Evolutionary conservation across 2,329 filamentous ascomycete genomes (phyloP).

Genomic region (Bretziella fagacearum): DNA sequence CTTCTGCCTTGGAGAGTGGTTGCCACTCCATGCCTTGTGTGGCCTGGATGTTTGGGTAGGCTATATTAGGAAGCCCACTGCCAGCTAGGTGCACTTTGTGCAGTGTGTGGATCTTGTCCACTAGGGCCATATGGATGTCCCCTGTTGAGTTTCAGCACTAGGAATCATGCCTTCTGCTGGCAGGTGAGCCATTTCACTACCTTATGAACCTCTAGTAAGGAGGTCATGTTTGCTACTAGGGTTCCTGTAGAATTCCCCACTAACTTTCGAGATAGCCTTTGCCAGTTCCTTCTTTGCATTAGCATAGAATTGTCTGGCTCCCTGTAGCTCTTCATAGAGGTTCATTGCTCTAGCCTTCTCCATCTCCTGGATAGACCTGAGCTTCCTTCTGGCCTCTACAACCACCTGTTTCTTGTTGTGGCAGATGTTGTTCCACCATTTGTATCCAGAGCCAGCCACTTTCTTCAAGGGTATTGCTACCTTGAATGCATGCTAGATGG

Average conservation of each 20-base stretch:
- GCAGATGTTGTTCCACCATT: not conserved
- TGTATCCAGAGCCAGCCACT: not conserved
- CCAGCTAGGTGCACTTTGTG: not conserved
- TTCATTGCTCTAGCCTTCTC: not conserved
- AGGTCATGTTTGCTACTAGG: not conserved
- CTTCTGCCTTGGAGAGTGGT: not conserved
- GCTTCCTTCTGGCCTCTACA: not conserved
- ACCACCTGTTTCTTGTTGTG: not conserved
- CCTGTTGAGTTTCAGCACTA: not conserved
- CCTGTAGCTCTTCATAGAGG: not conserved
- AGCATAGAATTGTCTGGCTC: not conserved
- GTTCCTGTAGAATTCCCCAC: not conserved
- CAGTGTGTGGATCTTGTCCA: not conserved
- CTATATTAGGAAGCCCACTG: not conserved
- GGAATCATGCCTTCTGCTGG: not conserved
- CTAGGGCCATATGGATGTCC: not conserved
- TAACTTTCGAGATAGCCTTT: not conserved
- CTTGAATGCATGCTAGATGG: not conserved
- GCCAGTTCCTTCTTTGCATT: not conserved
- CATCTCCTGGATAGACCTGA: not conserved
- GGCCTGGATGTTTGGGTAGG: not conserved
- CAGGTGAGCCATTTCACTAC: conserved; percentile 2
- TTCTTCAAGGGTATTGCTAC: not conserved
- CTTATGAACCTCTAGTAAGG: not conserved
- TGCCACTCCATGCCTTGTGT: not conserved